These are phyloP conservation scores for Calocera viscosa DNA, from an alignment of 768 basidiomycete species.

Conservation along the genomic window DNA sequence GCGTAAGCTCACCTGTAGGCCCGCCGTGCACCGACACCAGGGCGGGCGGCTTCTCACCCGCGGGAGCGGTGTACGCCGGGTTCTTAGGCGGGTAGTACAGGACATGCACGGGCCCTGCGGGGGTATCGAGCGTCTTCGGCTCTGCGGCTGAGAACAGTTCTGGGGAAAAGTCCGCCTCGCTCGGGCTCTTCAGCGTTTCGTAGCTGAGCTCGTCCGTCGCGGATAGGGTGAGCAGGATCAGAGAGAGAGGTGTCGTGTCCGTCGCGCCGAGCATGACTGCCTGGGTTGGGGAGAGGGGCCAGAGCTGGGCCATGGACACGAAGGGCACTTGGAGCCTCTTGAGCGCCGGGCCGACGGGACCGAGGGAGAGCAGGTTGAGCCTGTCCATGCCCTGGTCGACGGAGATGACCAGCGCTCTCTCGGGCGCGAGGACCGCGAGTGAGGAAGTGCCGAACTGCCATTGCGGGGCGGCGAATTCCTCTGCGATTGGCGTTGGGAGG, in stretches of 20 bases:
- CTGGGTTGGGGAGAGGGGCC: constrained; percentile 12
- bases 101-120: constrained; percentile 40
- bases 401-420: constrained; percentile 21
- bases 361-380: constrained; percentile 31
- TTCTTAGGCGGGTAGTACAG: constrained; percentile 59
- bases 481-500: constrained; percentile 33
- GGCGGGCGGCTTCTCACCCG: constrained; percentile 53
- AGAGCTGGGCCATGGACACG: constrained; percentile 14
- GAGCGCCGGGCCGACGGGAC: constrained; percentile 23
- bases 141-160: constrained; percentile 38
- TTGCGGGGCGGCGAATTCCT: constrained; percentile 48
- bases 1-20: constrained; percentile 44
- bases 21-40: constrained; percentile 59
- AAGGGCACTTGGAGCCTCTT: constrained; percentile 15
- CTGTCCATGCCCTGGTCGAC: constrained; percentile 36
- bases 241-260: constrained; percentile 14
- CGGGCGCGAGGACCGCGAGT: constrained; percentile 29
- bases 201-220: constrained; percentile 1
- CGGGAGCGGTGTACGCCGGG: constrained; percentile 39
- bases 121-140: constrained; percentile 36
- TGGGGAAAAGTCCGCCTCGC: constrained; percentile 17
- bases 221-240: constrained; percentile 17
- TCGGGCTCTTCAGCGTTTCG: constrained; percentile 13
- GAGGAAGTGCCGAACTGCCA: constrained; percentile 43
- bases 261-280: constrained; percentile 20